Base-by-base conservation (phyloP, 176 grass and related monocot genomes). In the Cymbopogon citratus region DNA sequence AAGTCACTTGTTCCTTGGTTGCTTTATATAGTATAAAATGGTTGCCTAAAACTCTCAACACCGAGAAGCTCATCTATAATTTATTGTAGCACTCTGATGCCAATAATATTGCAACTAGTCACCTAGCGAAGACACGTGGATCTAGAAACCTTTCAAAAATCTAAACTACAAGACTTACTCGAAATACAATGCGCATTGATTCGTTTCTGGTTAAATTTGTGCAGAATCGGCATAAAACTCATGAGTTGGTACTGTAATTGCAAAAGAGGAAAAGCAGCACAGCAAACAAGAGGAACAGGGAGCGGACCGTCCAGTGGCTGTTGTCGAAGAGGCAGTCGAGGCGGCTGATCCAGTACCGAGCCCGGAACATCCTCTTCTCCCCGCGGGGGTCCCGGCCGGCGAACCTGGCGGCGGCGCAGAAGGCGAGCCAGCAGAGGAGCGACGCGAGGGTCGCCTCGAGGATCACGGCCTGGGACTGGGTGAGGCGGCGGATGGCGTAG, bases 391-490 rank as follows among this genome's bases (percentile, higher is more conserved):
- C 76, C 25, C 67, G 69, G 28, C 83, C 85, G 49, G 25, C 70
- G 84, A 92, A 21, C 75, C 87, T 85, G 9, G 73, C 78, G 3
- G 23, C 45, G 66, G 83, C 83, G 81, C 92, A 98, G 87, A 95
- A 91, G 70, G 83, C 72, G 64, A 98, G 61, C 95, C 95, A 98
- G 61, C 57, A 65, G 78, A 98, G 11, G 23, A 98, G 90, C 8
- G 60, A 11, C 16, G 86, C 67, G 65, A 92, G 68, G 24, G 90
- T 71, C 31, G 14, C 71, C 81, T 95, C 81, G 31, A 97, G 92
- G 73, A 97, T 72, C 16, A 98, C 79, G 73, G 95, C 95, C 92
- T 98, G 95, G 69, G 92, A 98, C 80, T 89, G 86, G 24, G 92
- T 98, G 88, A 98, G 84, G 82, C 86, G 83, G 81, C 87, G 83